A percentile compares a stretch with the other conserved stretches of the same genome.
Conservation (phyloP, 805 yeast species). For the Pichia exigua region DNA sequence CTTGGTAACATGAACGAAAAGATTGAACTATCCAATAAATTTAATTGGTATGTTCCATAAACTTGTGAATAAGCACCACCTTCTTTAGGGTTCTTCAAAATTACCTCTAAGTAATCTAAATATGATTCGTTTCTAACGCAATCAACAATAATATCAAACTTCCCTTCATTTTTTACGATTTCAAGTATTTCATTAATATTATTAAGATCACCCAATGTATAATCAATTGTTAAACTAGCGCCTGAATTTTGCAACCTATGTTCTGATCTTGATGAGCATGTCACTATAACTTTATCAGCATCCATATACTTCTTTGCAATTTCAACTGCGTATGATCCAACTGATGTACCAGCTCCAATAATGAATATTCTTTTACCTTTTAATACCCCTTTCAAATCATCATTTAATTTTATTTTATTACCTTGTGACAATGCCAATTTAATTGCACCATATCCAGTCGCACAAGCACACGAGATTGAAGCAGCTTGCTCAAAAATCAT, state of each 20-base stretch:
- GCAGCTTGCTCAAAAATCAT: constrained; percentile 51
- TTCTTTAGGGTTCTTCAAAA: constrained; percentile 38
- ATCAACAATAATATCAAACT: constrained; percentile 59
- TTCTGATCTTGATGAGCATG: constrained; percentile 32
- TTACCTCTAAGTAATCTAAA: constrained; percentile 22
- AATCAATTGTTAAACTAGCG: constrained; percentile 50
- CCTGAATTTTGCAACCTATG: constrained; percentile 32
- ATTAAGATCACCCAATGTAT: constrained; percentile 35
- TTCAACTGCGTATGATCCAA: constrained; percentile 50
- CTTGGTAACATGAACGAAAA: constrained; percentile 2
- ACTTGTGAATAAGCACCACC: constrained; percentile 47
- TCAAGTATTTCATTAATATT: constrained; percentile 28
- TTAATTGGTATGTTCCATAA: constrained; percentile 44
- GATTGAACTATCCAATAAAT: constrained; percentile 18
- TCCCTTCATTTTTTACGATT: constrained; percentile 29
- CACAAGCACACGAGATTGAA: constrained; percentile 53
- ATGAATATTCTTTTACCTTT: constrained; percentile 42
- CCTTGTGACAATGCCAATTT: background rate
- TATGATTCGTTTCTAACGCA: constrained; percentile 52
- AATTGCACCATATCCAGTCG: constrained; percentile 42
- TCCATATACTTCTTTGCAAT: constrained; percentile 41
- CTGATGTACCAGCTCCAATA: constrained; percentile 68
- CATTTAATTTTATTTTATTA: background rate
- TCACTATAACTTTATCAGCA: constrained; percentile 45
- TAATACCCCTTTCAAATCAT: constrained; percentile 3